Evolutionary conservation across 2,329 filamentous ascomycete species (phyloP).

Genomic region (Nigrospora oryzae): DNA sequence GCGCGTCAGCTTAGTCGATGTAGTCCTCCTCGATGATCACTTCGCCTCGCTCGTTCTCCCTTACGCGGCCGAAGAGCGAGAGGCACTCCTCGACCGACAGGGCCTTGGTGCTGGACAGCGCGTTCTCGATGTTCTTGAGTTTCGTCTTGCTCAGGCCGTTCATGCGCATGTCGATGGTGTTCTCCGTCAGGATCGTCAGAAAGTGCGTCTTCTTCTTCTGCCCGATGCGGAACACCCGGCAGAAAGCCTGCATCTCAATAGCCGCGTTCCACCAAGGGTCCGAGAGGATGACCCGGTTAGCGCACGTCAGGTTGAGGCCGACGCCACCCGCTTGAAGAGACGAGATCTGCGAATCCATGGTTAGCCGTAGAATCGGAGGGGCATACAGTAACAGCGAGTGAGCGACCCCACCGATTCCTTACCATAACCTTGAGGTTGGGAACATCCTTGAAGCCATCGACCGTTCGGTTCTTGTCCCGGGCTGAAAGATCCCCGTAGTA

Average conservation of each 20-base stretch:
- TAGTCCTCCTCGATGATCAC: not conserved
- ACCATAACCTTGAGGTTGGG: constrained; percentile 22
- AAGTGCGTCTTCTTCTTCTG: constrained; percentile 53
- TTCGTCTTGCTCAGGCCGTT: constrained; percentile 52
- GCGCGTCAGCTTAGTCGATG: not conserved
- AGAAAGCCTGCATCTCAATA: constrained; percentile 52
- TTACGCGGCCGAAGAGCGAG: not conserved
- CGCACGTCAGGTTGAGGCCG: constrained; percentile 29
- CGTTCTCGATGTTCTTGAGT: constrained; percentile 28
- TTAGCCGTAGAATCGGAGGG: not conserved
- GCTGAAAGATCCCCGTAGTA: constrained; percentile 18
- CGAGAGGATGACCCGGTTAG: constrained; percentile 44
- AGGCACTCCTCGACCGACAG: not conserved
- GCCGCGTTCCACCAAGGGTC: constrained; percentile 56
- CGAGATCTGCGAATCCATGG: constrained; percentile 18
- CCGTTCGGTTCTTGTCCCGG: constrained; percentile 6
- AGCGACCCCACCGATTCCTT: constrained; percentile 8
- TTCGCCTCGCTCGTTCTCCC: not conserved
- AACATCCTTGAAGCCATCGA: constrained; percentile 13
- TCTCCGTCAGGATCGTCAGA: constrained; percentile 44
- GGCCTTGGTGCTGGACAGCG: not conserved
- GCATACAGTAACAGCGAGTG: no score
- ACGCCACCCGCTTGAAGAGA: constrained; percentile 25
- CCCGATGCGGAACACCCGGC: constrained; percentile 55
- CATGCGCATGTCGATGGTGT: constrained; percentile 51